phyloP scores from a whole-genome alignment of 1,139 yeast genomes.

The Pichia sp. region DNA sequence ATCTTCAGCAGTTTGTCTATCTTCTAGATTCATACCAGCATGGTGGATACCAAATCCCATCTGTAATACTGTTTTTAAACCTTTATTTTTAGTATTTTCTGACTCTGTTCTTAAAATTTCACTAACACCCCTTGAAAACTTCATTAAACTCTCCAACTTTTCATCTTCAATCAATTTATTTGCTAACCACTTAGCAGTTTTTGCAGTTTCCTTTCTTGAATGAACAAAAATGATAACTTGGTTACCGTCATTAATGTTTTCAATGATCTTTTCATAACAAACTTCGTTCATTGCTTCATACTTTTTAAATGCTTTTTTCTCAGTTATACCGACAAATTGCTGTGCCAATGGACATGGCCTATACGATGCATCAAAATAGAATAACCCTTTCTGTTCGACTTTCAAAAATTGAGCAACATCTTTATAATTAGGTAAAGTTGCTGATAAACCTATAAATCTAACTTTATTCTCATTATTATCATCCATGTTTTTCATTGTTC shows the following conservation, averaged over 20 bases:
- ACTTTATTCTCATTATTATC: slow-evolving; percentile 40
- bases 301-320: slow-evolving; percentile 72
- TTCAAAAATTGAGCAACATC: slow-evolving; percentile 82
- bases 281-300: slow-evolving; percentile 85
- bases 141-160: slow-evolving; percentile 40
- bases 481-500: slow-evolving; percentile 48
- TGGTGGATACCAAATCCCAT: slow-evolving; percentile 89
- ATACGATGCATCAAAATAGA: slow-evolving; percentile 73
- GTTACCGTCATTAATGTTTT: slow-evolving; percentile 52
- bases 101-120: slow-evolving; percentile 64
- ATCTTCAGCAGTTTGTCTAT: slow-evolving; percentile 76
- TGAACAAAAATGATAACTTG: slow-evolving; percentile 90
- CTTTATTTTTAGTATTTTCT: slow-evolving; percentile 45
- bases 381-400: slow-evolving; percentile 58
- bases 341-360: slow-evolving; percentile 94
- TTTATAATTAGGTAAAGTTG: slow-evolving; percentile 83
- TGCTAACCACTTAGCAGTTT: slow-evolving; percentile 71
- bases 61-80: slow-evolving; percentile 55
- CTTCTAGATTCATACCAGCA: slow-evolving; percentile 77
- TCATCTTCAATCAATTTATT: slow-evolving; percentile 56
- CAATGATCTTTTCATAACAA: slow-evolving; percentile 75
- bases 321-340: slow-evolving; percentile 82
- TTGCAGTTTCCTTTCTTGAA: slow-evolving; percentile 84
- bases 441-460: slow-evolving; percentile 82
- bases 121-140: slow-evolving; percentile 49